Percentiles rank a stretch among this genome's conserved stretches.
phyloP scores from a whole-genome alignment of 768 basidiomycete species.

The Russula earlei region DNA sequence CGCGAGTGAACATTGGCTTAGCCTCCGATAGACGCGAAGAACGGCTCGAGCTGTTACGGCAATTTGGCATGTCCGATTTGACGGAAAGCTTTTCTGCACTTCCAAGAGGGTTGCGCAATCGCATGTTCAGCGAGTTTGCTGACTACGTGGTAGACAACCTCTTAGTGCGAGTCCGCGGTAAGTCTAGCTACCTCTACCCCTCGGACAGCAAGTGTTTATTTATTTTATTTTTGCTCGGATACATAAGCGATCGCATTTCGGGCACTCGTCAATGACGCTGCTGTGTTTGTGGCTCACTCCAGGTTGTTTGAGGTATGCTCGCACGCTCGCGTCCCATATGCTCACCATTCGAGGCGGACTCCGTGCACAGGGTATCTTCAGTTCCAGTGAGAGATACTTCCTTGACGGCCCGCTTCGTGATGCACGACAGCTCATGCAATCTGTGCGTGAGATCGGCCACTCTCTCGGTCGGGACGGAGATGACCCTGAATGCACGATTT shows the following conservation, averaged over 20 bases:
- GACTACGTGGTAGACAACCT: neutral
- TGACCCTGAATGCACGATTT: neutral
- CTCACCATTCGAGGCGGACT: neutral
- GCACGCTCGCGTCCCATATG: neutral
- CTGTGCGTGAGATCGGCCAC: neutral
- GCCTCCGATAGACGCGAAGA: neutral
- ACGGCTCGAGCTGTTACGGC: too few species aligned
- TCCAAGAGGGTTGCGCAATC: neutral
- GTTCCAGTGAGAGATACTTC: too few species aligned
- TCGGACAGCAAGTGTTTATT: neutral
- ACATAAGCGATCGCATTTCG: neutral
- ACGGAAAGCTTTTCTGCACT: neutral
- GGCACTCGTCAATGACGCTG: neutral
- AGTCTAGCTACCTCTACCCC: neutral
- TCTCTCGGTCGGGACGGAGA: neutral
- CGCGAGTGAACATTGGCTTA: neutral
- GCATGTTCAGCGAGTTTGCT: neutral
- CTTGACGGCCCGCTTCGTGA: neutral
- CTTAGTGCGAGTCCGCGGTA: neutral
- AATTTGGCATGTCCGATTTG: neutral
- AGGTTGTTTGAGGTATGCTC: neutral
- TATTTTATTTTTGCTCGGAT: neutral
- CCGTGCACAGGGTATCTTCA: neutral
- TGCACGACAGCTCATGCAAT: neutral
- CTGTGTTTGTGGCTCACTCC: neutral